Percentiles rank a stretch among this genome's conserved stretches.
phyloP scores from a whole-genome alignment of 1,284 basidiomycete species.

The Agaricales sp. region DNA sequence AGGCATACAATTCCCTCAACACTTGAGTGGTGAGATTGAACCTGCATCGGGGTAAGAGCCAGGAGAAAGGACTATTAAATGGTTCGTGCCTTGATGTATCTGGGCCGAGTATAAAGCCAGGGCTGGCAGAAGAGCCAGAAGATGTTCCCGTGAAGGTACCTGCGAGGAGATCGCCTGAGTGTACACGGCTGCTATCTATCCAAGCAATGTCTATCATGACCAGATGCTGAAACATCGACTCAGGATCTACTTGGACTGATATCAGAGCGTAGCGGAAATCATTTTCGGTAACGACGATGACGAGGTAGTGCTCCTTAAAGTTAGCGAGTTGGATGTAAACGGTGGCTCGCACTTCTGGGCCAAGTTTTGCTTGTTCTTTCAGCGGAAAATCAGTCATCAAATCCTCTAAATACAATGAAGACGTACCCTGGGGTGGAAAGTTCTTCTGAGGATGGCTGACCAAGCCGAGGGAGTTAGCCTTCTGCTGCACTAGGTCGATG shows the following conservation, averaged over 20 bases:
- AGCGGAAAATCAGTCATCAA: conserved; percentile 5
- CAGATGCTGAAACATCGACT: conserved; percentile 45
- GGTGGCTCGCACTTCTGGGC: conserved; percentile 38
- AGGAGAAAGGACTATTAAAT: no score
- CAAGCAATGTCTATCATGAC: conserved; percentile 69
- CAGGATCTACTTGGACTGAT: conserved; percentile 39
- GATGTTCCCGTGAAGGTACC: no score
- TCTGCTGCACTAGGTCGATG: conserved; percentile 62
- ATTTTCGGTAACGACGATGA: conserved; percentile 67
- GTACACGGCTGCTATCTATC: conserved; percentile 59
- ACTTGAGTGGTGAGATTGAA: conserved; percentile 62
- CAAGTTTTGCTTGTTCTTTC: conserved; percentile 55
- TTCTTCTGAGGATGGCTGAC: conserved; percentile 62
- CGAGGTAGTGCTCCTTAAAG: conserved; percentile 65
- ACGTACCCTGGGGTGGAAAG: conserved; percentile 46
- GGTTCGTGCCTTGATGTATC: no score
- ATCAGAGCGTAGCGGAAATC: conserved; percentile 72
- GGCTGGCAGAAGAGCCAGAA: no score
- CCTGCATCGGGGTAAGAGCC: conserved; percentile 24
- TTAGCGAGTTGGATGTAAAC: conserved; percentile 64
- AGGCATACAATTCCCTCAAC: conserved; percentile 66
- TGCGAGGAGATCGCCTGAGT: no score
- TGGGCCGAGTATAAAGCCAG: no score
- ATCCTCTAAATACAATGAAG: not conserved
- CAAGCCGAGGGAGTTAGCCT: conserved; percentile 64